Evolutionary conservation across 1,284 basidiomycete genomes (phyloP).

Genomic region (Papiliotrema flavescens): DNA sequence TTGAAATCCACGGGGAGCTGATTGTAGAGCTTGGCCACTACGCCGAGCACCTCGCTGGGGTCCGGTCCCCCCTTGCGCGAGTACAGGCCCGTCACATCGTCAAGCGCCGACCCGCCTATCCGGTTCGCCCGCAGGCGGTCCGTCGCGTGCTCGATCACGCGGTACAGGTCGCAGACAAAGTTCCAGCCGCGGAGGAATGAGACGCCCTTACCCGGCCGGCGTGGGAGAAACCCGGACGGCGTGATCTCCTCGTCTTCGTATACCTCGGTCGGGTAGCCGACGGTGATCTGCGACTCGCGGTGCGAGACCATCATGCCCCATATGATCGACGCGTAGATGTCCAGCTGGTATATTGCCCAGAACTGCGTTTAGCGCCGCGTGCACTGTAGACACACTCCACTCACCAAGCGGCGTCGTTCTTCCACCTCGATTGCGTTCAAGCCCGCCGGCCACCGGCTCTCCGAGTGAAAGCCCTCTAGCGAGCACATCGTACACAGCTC

Average conservation of each 20-base stretch:
- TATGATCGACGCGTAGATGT: conserved; percentile 41
- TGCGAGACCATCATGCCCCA: conserved; percentile 40
- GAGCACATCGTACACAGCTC: conserved; percentile 39
- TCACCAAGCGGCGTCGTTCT: conserved; percentile 40
- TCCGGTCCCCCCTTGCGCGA: conserved; percentile 17
- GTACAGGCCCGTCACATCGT: conserved; percentile 25
- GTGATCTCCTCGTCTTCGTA: conserved; percentile 37
- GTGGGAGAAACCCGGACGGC: conserved; percentile 14
- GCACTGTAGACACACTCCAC: conserved; percentile 7
- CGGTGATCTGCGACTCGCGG: conserved; percentile 40
- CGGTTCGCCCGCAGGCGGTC: conserved; percentile 27
- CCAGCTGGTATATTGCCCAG: conserved; percentile 43
- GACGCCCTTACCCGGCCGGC: conserved; percentile 4
- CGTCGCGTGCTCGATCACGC: conserved; percentile 44
- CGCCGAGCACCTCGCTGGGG: conserved; percentile 24
- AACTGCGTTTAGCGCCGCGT: conserved; percentile 23
- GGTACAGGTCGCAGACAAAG: conserved; percentile 43
- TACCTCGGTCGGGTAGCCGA: conserved; percentile 44
- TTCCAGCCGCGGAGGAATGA: conserved; percentile 44
- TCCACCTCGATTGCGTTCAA: conserved; percentile 36
- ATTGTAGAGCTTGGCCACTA: conserved; percentile 35
- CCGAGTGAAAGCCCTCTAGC: conserved; percentile 40
- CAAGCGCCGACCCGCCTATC: conserved; percentile 9
- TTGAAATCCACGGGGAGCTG: conserved; percentile 36
- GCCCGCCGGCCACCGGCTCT: conserved; percentile 36